Conservation (phyloP, 495 filamentous ascomycete species). For the Tuber magnatum region DNA sequence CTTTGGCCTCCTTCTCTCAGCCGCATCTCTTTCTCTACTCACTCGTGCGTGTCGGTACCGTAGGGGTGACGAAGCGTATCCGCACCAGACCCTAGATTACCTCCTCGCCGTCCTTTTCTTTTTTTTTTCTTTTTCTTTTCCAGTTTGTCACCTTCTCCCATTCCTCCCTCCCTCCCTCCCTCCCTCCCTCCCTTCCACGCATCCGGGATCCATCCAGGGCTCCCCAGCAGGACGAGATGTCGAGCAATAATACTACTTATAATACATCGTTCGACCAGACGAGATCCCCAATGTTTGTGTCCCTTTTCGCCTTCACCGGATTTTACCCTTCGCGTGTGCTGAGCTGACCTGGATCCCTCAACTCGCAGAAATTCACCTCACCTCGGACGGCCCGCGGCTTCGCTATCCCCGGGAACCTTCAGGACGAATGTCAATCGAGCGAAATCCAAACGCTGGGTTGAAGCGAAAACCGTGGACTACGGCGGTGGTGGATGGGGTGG, state of each 20-base stretch:
- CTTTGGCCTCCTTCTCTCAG: neutral
- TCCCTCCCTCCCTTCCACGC: neutral
- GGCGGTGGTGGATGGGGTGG: slow-evolving; percentile 93
- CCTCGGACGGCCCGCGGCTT: slow-evolving; percentile 22
- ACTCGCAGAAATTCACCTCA: slow-evolving; percentile 22
- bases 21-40: neutral
- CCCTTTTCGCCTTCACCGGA: slow-evolving; percentile 9
- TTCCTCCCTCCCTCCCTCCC: neutral
- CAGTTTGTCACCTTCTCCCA: neutral
- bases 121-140: neutral
- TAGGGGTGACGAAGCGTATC: neutral
- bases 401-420: slow-evolving; percentile 52
- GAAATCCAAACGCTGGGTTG: slow-evolving; percentile 91
- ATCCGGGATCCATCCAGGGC: neutral
- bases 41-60: neutral
- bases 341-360: slow-evolving; percentile 17
- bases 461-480: slow-evolving; percentile 80
- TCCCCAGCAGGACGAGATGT: neutral
- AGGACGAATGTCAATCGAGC: slow-evolving; percentile 78
- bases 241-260: slow-evolving; percentile 23
- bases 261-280: slow-evolving; percentile 36
- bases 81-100: neutral
- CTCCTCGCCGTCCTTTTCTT: neutral
- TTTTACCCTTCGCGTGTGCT: neutral
- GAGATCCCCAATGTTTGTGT: slow-evolving; percentile 37